These are phyloP conservation scores for Rhizoclosmatium globosum DNA, from an alignment of 192 early-diverging fungal genomes.

Conservation along the genomic window DNA sequence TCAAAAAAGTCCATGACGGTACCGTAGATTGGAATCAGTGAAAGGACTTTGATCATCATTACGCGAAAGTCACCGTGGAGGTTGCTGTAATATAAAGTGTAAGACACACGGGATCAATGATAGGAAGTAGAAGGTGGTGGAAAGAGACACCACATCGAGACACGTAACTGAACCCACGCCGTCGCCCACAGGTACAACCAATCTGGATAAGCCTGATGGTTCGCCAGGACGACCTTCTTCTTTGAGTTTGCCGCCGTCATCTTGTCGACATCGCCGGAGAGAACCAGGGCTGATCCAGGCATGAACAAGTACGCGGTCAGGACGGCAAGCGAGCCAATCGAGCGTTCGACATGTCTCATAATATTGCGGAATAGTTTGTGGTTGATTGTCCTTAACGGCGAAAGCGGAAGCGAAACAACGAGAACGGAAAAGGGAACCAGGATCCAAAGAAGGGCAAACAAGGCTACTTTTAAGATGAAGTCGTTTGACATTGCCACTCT, in stretches of 20 bases:
- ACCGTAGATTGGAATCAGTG: conserved; percentile 89
- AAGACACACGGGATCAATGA: conserved; percentile 26
- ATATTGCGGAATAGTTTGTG: conserved; percentile 43
- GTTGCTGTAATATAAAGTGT: conserved; percentile 61
- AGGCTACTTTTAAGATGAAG: conserved; percentile 29
- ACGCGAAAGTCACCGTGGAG: conserved; percentile 89
- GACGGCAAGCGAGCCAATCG: conserved; percentile 50
- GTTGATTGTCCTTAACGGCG: conserved; percentile 27
- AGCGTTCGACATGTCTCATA: conserved; percentile 45
- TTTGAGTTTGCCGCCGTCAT: conserved; percentile 17
- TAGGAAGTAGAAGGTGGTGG: not conserved
- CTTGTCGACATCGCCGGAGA: conserved; percentile 51
- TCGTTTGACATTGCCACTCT: not conserved
- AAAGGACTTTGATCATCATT: conserved; percentile 85
- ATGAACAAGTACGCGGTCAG: conserved; percentile 45
- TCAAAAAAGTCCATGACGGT: conserved; percentile 88
- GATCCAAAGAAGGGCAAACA: conserved; percentile 46
- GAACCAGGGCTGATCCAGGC: conserved; percentile 46
- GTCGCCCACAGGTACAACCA: conserved; percentile 68
- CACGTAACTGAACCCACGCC: conserved; percentile 40
- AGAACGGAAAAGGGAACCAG: conserved; percentile 26
- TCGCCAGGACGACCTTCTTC: conserved; percentile 53
- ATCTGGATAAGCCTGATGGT: conserved; percentile 55
- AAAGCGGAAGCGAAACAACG: conserved; percentile 37
- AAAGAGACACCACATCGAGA: not conserved